phyloP scores from a whole-genome alignment of 225 moss, liverwort and hornwort genomes.

The Pleurozium schreberi region DNA sequence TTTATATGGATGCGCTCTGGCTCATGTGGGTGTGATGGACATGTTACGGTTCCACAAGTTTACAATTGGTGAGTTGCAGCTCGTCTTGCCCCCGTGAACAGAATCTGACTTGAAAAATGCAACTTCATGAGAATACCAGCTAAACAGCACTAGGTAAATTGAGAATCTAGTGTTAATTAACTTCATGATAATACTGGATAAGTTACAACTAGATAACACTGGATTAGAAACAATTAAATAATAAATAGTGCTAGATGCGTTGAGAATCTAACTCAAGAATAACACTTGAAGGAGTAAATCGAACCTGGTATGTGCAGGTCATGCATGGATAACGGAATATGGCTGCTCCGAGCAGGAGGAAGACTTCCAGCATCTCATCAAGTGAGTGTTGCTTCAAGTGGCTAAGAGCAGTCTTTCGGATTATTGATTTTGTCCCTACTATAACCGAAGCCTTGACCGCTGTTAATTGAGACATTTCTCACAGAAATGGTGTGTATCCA shows the following conservation, averaged over 20 bases:
- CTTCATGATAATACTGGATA: background rate
- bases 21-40: slow-evolving; percentile 96
- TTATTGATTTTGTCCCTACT: background rate
- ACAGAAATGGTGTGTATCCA: background rate
- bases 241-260: background rate
- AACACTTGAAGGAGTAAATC: background rate
- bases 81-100: background rate
- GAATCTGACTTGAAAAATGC: background rate
- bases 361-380: slow-evolving; percentile 39
- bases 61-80: slow-evolving; percentile 60
- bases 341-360: slow-evolving; percentile 38
- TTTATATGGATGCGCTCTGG: slow-evolving; percentile 76
- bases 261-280: background rate
- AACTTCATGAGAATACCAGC: background rate
- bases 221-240: background rate
- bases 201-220: background rate
- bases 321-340: slow-evolving; percentile 44
- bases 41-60: slow-evolving; percentile 95
- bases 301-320: slow-evolving; percentile 8
- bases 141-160: background rate
- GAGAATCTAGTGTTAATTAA: background rate
- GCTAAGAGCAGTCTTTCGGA: background rate
- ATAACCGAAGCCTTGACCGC: background rate
- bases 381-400: slow-evolving; percentile 15
- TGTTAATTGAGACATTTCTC: background rate